Evolutionary conservation across 2,329 filamentous ascomycete species (phyloP).

Genomic region (Fusarium sp.): DNA sequence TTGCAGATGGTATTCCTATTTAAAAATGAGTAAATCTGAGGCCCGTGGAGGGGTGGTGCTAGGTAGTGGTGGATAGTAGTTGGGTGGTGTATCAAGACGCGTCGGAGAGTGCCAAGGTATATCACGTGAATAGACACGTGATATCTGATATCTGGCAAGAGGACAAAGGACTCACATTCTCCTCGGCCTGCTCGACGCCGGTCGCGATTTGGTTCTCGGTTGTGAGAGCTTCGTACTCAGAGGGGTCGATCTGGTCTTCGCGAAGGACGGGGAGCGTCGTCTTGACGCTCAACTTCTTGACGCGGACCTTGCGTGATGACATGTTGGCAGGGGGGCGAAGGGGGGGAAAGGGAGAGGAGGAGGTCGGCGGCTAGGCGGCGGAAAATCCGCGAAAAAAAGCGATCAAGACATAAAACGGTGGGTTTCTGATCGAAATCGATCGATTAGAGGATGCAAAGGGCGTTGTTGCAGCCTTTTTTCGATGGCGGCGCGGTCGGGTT

Average conservation of each 20-base stretch:
- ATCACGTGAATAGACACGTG: slow-evolving; percentile 65
- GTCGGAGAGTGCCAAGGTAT: slow-evolving; percentile 19
- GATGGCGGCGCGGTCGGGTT: slow-evolving; percentile 62
- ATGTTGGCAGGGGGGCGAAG: slow-evolving; percentile 59
- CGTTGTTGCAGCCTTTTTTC: slow-evolving; percentile 63
- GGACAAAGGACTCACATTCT: slow-evolving; percentile 81
- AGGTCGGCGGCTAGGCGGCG: slow-evolving; percentile 58
- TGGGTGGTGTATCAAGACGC: slow-evolving; percentile 25
- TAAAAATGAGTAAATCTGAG: slow-evolving; percentile 46
- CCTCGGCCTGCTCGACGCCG: slow-evolving; percentile 95
- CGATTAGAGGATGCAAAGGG: slow-evolving; percentile 62
- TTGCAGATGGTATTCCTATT: slow-evolving; percentile 94
- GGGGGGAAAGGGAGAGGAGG: slow-evolving; percentile 41
- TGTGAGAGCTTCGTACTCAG: slow-evolving; percentile 86
- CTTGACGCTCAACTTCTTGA: slow-evolving; percentile 94
- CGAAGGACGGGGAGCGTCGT: slow-evolving; percentile 87
- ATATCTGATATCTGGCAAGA: slow-evolving; percentile 51
- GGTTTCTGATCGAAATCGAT: slow-evolving; percentile 66
- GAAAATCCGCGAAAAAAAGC: slow-evolving; percentile 73
- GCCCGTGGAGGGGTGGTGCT: neutral
- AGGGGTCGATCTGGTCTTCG: slow-evolving; percentile 90
- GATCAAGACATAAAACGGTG: slow-evolving; percentile 70
- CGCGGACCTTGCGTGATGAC: slow-evolving; percentile 77
- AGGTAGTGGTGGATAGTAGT: slow-evolving; percentile 6
- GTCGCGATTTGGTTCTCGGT: slow-evolving; percentile 90